phyloP scores from a whole-genome alignment of 2,329 filamentous ascomycete genomes.

The Aspergillus sp. region DNA sequence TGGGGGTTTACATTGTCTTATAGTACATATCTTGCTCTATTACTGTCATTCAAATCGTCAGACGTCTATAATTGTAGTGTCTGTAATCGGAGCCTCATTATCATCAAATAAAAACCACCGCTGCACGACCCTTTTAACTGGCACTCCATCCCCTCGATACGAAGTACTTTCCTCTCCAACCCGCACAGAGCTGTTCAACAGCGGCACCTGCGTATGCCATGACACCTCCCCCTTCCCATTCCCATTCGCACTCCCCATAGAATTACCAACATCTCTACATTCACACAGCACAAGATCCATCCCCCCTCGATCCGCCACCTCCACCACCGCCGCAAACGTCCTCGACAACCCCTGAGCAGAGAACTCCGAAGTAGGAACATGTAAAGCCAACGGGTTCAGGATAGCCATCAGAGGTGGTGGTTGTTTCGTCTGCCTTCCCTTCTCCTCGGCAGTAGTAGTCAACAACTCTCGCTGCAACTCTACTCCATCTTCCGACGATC shows the following conservation, averaged over 20 bases:
- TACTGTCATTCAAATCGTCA: constrained; percentile 6
- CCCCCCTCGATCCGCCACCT: constrained; percentile 33
- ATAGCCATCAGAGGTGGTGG: constrained; percentile 36
- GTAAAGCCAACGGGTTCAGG: constrained; percentile 44
- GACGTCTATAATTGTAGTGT: background rate
- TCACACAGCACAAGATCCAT: constrained; percentile 44
- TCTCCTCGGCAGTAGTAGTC: background rate
- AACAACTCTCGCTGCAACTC: background rate
- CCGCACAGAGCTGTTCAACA: constrained; percentile 60
- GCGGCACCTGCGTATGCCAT: constrained; percentile 58
- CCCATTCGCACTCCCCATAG: constrained; percentile 27
- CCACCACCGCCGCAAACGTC: constrained; percentile 44
- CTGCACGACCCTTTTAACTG: constrained; percentile 58
- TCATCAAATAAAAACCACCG: constrained; percentile 66
- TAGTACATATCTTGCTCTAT: constrained; percentile 21
- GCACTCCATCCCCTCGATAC: constrained; percentile 58
- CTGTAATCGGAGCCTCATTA: constrained; percentile 27
- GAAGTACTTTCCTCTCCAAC: constrained; percentile 53
- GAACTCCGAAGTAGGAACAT: constrained; percentile 48
- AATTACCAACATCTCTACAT: constrained; percentile 36
- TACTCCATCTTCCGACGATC: background rate
- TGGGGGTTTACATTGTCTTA: constrained; percentile 26
- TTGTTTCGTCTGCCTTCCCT: constrained; percentile 12
- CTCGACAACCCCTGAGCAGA: constrained; percentile 52
- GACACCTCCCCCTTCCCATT: constrained; percentile 29